phyloP scores from a whole-genome alignment of 495 filamentous ascomycete species.

The Trichocladium uniseriatum region DNA sequence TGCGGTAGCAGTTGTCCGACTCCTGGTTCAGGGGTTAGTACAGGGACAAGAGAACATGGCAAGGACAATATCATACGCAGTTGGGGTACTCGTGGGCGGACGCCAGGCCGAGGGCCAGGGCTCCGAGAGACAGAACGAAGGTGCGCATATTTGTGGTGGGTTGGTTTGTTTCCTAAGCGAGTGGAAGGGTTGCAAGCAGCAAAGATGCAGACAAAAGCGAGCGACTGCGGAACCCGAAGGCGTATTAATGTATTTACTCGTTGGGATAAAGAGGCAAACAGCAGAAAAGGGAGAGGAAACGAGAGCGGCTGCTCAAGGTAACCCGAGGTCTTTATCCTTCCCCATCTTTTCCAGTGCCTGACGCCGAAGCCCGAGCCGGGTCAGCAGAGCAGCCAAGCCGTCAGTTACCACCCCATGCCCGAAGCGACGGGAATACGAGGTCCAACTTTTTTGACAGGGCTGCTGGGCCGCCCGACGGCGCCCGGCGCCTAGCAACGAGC shows the following conservation, averaged over 20 bases:
- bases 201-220: slow-evolving; percentile 12
- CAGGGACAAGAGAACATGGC: no score
- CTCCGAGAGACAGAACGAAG: slow-evolving; percentile 14
- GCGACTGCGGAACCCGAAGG: slow-evolving; percentile 12
- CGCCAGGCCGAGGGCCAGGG: slow-evolving; percentile 18
- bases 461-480: background rate
- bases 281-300: background rate
- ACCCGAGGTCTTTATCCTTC: slow-evolving; percentile 2
- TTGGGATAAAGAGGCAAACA: background rate
- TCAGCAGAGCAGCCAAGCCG: background rate
- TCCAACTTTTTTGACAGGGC: background rate
- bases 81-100: slow-evolving; percentile 24
- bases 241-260: slow-evolving; percentile 2
- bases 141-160: slow-evolving; percentile 9
- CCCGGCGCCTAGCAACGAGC: background rate
- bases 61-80: slow-evolving; percentile 17
- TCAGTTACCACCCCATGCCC: background rate
- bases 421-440: slow-evolving; percentile 7
- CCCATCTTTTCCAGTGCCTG: no score
- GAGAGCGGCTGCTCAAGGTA: background rate
- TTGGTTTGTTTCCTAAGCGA: slow-evolving; percentile 1
- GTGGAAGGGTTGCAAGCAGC: background rate
- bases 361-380: background rate
- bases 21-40: slow-evolving; percentile 15
- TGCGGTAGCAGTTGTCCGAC: slow-evolving; percentile 26